phyloP scores from a whole-genome alignment of 345 rosid species.

The Eucalyptus albens region DNA sequence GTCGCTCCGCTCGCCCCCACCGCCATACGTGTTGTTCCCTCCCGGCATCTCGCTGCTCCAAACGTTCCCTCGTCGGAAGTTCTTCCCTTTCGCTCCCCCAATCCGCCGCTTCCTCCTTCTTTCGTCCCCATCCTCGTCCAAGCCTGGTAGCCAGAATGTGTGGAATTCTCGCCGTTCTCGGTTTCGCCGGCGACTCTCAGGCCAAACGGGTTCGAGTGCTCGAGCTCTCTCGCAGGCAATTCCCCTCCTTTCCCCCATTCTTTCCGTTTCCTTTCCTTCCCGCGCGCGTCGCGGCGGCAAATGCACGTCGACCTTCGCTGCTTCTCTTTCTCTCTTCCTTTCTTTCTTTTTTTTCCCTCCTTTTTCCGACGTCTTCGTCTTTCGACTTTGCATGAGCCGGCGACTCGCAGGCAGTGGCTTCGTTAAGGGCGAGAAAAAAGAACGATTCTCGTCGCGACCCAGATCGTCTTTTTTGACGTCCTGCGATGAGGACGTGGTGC shows the following conservation, averaged over 20 bases:
- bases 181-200: conserved; percentile 89
- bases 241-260: neutral
- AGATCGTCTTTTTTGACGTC: neutral
- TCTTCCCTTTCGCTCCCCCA: neutral
- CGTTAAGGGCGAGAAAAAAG: neutral
- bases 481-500: neutral
- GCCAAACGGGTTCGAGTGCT: conserved; percentile 92
- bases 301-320: neutral
- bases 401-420: too few relatives aligned
- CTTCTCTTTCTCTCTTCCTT: neutral
- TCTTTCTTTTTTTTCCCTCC: neutral
- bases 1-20: neutral
- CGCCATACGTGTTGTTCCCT: neutral
- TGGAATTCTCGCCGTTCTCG: conserved; percentile 92
- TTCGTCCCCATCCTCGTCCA: neutral
- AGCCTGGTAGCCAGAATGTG: conserved; percentile 31
- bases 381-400: neutral
- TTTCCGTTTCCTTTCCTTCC: neutral
- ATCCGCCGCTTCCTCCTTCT: neutral
- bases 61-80: neutral
- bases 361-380: neutral
- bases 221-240: conserved; percentile 98
- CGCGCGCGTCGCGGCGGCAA: neutral
- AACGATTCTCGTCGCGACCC: neutral
- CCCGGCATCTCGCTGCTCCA: neutral